Evolutionary conservation across 495 filamentous ascomycete species (phyloP).

Genomic region (Penicillium coffeae): DNA sequence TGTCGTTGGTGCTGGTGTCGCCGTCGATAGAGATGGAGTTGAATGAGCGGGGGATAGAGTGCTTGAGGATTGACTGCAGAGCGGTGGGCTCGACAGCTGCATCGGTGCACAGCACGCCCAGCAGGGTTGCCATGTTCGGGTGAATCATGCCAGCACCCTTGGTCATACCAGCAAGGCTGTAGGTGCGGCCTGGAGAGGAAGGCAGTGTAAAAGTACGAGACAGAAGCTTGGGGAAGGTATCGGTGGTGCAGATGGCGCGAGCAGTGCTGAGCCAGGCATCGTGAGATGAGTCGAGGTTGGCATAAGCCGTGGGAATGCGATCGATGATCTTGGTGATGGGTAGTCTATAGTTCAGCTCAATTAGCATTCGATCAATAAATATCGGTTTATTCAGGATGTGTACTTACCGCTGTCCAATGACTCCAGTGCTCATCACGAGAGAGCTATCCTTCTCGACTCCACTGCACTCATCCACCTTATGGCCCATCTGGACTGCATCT

Average conservation of each 20-base stretch:
- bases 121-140: slow-evolving; percentile 96
- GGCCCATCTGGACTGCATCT: slow-evolving; percentile 81
- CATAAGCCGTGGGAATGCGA: slow-evolving; percentile 72
- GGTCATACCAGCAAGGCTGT: slow-evolving; percentile 89
- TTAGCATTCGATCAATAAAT: background rate
- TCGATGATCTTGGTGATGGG: slow-evolving; percentile 87
- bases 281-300: slow-evolving; percentile 66
- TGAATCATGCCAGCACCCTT: slow-evolving; percentile 99
- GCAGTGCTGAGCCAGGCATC: slow-evolving; percentile 83
- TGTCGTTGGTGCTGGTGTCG: slow-evolving; percentile 96
- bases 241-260: slow-evolving; percentile 95
- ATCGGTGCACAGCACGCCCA: slow-evolving; percentile 92
- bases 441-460: slow-evolving; percentile 63
- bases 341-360: slow-evolving; percentile 46
- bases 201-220: slow-evolving; percentile 82
- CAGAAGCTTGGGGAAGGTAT: slow-evolving; percentile 96
- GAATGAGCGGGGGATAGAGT: slow-evolving; percentile 81
- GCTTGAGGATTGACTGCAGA: slow-evolving; percentile 65
- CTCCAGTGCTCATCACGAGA: slow-evolving; percentile 95
- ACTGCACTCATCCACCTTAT: slow-evolving; percentile 65
- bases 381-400: background rate
- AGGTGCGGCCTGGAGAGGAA: slow-evolving; percentile 66
- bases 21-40: slow-evolving; percentile 97
- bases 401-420: slow-evolving; percentile 84
- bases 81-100: slow-evolving; percentile 69